phyloP scores from a whole-genome alignment of 2,329 filamentous ascomycete species.

The Colletotrichum sansevieriae region DNA sequence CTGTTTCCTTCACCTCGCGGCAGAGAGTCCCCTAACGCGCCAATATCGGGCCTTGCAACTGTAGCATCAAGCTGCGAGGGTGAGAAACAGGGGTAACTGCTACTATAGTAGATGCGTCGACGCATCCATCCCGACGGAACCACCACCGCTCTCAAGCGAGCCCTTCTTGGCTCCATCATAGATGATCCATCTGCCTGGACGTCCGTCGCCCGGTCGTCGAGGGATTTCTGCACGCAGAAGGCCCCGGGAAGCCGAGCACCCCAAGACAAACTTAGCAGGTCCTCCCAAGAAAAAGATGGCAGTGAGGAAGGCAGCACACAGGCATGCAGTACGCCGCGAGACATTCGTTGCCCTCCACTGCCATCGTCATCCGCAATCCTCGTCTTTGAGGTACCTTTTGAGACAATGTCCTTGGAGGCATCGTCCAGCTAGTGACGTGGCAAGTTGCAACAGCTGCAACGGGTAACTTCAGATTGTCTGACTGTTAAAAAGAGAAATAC shows the following conservation, averaged over 20 bases:
- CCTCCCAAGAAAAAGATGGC: not conserved
- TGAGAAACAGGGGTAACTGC: conserved; percentile 10
- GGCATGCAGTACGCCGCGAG: conserved; percentile 14
- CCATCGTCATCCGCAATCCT: conserved; percentile 19
- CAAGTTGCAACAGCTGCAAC: conserved; percentile 14
- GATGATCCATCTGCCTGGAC: conserved; percentile 19
- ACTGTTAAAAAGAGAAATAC: not conserved
- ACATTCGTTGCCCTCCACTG: conserved; percentile 22
- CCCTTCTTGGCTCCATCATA: not conserved
- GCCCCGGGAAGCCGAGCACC: not conserved
- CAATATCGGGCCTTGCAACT: not conserved
- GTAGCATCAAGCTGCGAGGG: conserved; percentile 2
- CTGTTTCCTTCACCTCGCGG: conserved; percentile 6
- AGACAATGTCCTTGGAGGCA: not conserved
- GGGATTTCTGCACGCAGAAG: conserved; percentile 4
- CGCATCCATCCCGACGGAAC: conserved; percentile 27
- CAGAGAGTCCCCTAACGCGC: not conserved
- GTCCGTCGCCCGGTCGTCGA: conserved; percentile 35
- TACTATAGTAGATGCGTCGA: conserved; percentile 18
- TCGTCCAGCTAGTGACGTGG: conserved; percentile 22
- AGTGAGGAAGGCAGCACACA: not conserved
- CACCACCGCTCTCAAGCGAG: not conserved
- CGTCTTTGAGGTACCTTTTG: not conserved
- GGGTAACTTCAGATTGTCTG: not conserved
- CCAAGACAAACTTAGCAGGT: conserved; percentile 7